Conservation (phyloP, 2,329 filamentous ascomycete species). For the Pyrenochaeta sp. region DNA sequence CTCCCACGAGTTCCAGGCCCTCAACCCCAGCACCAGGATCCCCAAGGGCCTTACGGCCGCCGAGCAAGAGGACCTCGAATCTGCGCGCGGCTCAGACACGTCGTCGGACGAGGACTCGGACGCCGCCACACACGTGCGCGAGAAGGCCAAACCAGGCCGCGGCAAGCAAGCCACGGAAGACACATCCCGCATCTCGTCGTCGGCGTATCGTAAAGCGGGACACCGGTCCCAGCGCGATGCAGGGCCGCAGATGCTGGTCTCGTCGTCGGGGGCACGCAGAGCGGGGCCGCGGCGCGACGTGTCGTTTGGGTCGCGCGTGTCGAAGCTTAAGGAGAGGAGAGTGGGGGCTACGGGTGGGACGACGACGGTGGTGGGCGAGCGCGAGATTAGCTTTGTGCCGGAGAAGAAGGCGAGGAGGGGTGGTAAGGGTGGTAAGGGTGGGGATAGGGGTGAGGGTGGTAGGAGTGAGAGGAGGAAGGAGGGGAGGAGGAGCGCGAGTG, state of each 20-base stretch:
- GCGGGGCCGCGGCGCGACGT: slow-evolving; percentile 57
- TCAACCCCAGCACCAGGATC: slow-evolving; percentile 83
- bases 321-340: slow-evolving; percentile 43
- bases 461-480: slow-evolving; percentile 52
- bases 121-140: slow-evolving; percentile 45
- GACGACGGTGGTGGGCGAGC: slow-evolving; percentile 57
- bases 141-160: slow-evolving; percentile 24
- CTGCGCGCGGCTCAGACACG: slow-evolving; percentile 46
- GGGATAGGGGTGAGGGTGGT: slow-evolving; percentile 18
- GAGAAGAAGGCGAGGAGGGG: slow-evolving; percentile 56
- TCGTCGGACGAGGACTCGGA: slow-evolving; percentile 42
- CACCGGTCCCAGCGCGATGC: slow-evolving; percentile 51
- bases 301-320: slow-evolving; percentile 65
- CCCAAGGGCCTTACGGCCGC: slow-evolving; percentile 64
- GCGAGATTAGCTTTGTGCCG: slow-evolving; percentile 77
- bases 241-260: slow-evolving; percentile 65
- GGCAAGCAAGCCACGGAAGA: slow-evolving; percentile 38
- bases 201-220: slow-evolving; percentile 67
- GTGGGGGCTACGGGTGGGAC: slow-evolving; percentile 19
- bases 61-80: slow-evolving; percentile 65
- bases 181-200: slow-evolving; percentile 65
- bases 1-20: slow-evolving; percentile 82
- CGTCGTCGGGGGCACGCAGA: slow-evolving; percentile 53
- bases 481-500: slow-evolving; percentile 74
- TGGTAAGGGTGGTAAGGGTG: slow-evolving; percentile 38